Base-by-base conservation (phyloP, 352 stramenopile genomes). In the Globisporangium barbulae region DNA sequence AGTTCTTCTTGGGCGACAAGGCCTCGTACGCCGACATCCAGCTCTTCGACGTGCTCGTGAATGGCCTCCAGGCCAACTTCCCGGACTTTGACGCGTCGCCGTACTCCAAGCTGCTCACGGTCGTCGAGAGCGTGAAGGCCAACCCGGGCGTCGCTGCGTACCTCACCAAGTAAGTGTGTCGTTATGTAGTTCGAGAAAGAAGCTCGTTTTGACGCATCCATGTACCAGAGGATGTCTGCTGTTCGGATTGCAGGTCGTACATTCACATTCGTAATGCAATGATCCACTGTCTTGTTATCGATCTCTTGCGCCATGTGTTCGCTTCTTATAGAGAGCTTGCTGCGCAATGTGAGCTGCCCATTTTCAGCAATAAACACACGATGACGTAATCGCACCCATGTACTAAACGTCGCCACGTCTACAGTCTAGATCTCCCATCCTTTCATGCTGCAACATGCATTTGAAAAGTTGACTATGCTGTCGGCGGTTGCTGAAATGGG, bases 21-120 rank as follows among this genome's bases (percentile, higher is more conserved):
- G 28, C 61, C 10, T 75, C 70, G 21, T 64, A 72, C 21, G 78
- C 68, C 0, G 80, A 88, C 30, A 58, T 89, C 2, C 62, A 75
- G 39, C 30, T 85, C 21, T 85, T 85, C 53, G 69, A 86, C 65
- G 35, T 75, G 28, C 42, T 81, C 28, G 45, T 71, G 31, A 81
- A 83, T 63, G 52, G 50, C 12, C 37, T 88, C n/a, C 42, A 54
- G 22, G 50, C 63, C 50, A 66, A 57, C 13, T 72, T 66, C 22
- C 48, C 53, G 6, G 63, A 61, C 4, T 75, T 79, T 52, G 53
- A 66, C 8, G n/a, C 69, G 10, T 53, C 6, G 31, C 35, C n/a
- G 53, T 53, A 33, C 68, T 64, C 77, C 35, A 76, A 86, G 71
- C 50, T 89, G 0, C 30, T 59, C 13, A 62, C 64, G 0, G 67